Evolutionary conservation across 2,329 filamentous ascomycete genomes (phyloP), one percentile per base, ranked within the genome.

Genomic region (Aspergillaceae sp.): DNA sequence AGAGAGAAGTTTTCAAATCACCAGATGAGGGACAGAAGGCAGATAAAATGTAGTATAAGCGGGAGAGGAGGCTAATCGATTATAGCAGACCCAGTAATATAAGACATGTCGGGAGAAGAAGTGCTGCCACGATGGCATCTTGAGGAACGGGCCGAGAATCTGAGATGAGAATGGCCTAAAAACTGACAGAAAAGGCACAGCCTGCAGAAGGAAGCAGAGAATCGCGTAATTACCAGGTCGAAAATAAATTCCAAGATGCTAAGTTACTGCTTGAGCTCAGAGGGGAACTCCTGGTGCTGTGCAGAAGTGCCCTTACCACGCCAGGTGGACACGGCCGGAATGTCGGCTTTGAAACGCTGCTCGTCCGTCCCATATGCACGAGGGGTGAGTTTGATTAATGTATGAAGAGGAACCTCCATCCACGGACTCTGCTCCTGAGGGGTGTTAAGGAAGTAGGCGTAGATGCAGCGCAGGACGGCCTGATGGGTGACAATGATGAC

Each of bases 401-500:
- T 95, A 67, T 98, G 92, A 50, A 98, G 76, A 5, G 92, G 92
- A 6, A 98, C 92, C 61, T 96, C 91, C 86, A 97, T 95, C 92
- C 92, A 98, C 0, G 92, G 92, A 55, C 86, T 92, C 69, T 87
- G 80, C 57, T 90, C 83, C 68, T 97, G 92, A 45, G 88, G 84
- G 60, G 92, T 88, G 61, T 97, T 94, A 86, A 96, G 95, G 67
- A 97, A 98, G 69, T 98, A 98, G 29, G 92, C 88, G 63, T 97
- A 98, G 59, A 98, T 95, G 74, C 92, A 98, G 49, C 92, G 82
- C 51, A 98, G 75, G 32, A 98, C 91, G 9, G 92, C 92, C 71
- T 98, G 92, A 66, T 98, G 92, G 3, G 92, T 97, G 51, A 98
- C 89, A 57, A 98, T 97, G 50, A 98, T 81, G 55, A 98, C 94